Evolutionary conservation across 495 filamentous ascomycete genomes (phyloP).

Genomic region (Penicillium pulvis): DNA sequence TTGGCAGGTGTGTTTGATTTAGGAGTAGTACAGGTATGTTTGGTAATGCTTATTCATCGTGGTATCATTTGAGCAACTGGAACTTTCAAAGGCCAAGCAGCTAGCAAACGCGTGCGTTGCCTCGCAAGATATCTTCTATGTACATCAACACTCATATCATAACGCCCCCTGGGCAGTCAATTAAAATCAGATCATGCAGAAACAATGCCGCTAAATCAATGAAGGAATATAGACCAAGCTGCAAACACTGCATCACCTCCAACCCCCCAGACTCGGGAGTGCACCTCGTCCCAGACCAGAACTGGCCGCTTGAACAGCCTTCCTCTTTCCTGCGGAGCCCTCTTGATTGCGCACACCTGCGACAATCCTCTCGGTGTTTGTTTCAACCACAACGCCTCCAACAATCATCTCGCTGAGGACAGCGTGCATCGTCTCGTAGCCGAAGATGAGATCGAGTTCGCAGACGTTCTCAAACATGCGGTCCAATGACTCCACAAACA

Average conservation of each 20-base stretch:
- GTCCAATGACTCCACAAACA: slow-evolving; percentile 95
- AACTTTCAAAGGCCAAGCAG: neutral
- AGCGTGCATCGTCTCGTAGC: slow-evolving; percentile 95
- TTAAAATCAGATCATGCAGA: slow-evolving; percentile 3
- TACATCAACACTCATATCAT: slow-evolving; percentile 5
- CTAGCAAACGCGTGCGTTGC: neutral
- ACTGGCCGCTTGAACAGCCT: slow-evolving; percentile 48
- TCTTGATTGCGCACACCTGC: slow-evolving; percentile 80
- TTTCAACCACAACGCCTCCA: slow-evolving; percentile 94
- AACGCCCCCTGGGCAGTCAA: neutral
- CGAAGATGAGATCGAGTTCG: slow-evolving; percentile 97
- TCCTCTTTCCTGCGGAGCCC: slow-evolving; percentile 74
- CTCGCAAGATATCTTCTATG: neutral
- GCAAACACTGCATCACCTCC: slow-evolving; percentile 33
- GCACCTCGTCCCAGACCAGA: slow-evolving; percentile 40
- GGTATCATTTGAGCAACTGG: neutral
- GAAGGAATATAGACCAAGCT: neutral
- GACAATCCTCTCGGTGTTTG: slow-evolving; percentile 82
- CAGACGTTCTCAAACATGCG: slow-evolving; percentile 97
- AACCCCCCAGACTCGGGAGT: slow-evolving; percentile 43
- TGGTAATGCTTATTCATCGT: neutral
- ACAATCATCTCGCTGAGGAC: slow-evolving; percentile 92
- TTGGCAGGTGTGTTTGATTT: neutral
- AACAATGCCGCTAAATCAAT: slow-evolving; percentile 3
- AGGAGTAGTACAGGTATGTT: neutral